Evolutionary conservation across 73 alveolate species (phyloP).

Genomic region (Durusdinium trenchii): DNA sequence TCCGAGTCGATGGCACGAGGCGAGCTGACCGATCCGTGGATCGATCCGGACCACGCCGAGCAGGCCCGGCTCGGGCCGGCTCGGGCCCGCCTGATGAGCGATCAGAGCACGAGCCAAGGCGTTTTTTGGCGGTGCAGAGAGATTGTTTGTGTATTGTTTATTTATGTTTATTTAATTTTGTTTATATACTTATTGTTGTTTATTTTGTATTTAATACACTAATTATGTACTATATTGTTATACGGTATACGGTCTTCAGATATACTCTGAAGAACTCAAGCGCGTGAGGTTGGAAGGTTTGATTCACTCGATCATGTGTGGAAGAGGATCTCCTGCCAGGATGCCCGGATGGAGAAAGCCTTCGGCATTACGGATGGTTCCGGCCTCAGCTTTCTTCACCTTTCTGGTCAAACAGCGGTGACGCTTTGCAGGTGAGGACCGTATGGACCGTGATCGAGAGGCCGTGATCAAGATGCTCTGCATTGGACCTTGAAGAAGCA

Average conservation of each 20-base stretch:
- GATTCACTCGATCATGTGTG: background rate
- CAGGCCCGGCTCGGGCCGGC: background rate
- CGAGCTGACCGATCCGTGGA: conserved; percentile 83
- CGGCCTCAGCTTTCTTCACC: background rate
- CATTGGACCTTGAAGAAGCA: too few relatives aligned
- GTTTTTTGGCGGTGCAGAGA: background rate
- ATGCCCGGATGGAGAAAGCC: conserved; percentile 80
- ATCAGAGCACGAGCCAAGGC: too few relatives aligned
- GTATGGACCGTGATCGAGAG: conserved; percentile 18
- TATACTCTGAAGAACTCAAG: background rate
- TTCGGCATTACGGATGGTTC: conserved; percentile 20
- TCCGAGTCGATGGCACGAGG: background rate
- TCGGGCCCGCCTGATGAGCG: background rate
- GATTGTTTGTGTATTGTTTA: too few relatives aligned
- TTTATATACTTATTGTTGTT: too few relatives aligned
- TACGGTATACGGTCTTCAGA: background rate
- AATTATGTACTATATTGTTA: background rate
- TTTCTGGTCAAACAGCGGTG: background rate
- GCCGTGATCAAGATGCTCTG: too few relatives aligned
- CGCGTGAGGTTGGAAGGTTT: background rate
- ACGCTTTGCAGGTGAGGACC: background rate
- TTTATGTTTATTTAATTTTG: too few relatives aligned
- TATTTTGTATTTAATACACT: too few relatives aligned
- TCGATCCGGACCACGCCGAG: conserved; percentile 62
- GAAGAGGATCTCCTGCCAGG: background rate